Evolutionary conservation across 768 basidiomycete genomes (phyloP).

Genomic region (Macrolepiota albuminosa): DNA sequence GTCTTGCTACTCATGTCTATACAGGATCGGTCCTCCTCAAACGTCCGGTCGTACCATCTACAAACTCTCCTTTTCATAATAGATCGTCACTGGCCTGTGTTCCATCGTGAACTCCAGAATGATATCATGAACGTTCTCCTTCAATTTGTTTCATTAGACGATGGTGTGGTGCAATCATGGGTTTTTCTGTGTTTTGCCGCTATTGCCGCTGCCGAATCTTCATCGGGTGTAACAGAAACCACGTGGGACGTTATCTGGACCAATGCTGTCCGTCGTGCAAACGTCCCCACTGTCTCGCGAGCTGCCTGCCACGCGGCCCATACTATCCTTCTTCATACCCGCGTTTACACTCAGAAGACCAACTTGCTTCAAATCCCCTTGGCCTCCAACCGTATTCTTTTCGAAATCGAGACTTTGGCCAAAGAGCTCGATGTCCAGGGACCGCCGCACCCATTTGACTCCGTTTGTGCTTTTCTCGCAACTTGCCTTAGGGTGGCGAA

Average conservation of each 20-base stretch:
- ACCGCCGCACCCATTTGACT: conserved; percentile 80
- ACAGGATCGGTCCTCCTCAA: conserved; percentile 25
- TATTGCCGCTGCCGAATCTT: conserved; percentile 44
- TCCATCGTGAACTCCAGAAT: conserved; percentile 56
- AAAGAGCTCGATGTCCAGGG: conserved; percentile 90
- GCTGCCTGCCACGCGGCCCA: conserved; percentile 73
- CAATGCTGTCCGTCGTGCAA: conserved; percentile 70
- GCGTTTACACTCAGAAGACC: conserved; percentile 23
- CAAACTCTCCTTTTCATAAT: conserved; percentile 85
- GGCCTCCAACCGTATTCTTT: conserved; percentile 51
- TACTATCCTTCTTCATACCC: conserved; percentile 37
- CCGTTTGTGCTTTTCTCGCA: conserved; percentile 81
- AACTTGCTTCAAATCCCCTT: conserved; percentile 29
- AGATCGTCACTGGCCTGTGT: conserved; percentile 64
- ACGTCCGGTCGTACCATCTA: conserved; percentile 44
- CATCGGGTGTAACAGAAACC: neutral
- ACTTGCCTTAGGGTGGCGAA: conserved; percentile 65
- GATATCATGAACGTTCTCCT: conserved; percentile 53
- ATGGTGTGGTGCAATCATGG: conserved; percentile 74
- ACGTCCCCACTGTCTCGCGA: conserved; percentile 65
- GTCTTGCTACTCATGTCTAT: conserved; percentile 48
- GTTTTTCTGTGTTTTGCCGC: conserved; percentile 76
- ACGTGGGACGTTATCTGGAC: conserved; percentile 86
- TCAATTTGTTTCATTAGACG: conserved; percentile 60
- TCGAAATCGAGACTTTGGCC: conserved; percentile 74